These are phyloP conservation scores for Corynespora cassiicola DNA, from an alignment of 2,329 filamentous ascomycete species.

Conservation along the genomic window DNA sequence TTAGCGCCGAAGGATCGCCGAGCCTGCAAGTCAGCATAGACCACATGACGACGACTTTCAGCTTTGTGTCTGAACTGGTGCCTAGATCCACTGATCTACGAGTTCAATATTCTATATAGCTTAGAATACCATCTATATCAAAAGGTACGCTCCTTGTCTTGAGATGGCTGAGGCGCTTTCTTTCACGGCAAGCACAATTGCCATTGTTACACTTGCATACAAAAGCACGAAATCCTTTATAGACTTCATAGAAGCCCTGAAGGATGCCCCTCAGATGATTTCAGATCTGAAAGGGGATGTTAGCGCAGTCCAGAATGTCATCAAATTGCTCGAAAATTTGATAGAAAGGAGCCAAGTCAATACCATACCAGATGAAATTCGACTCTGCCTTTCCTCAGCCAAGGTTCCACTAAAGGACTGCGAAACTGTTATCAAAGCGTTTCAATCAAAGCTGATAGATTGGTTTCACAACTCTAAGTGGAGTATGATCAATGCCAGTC, in stretches of 20 bases:
- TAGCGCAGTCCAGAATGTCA: neutral
- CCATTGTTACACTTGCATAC: neutral
- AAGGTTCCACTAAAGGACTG: neutral
- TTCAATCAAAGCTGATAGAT: neutral
- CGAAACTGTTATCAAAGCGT: neutral
- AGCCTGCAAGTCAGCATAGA: too few species aligned
- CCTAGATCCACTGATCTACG: too few species aligned
- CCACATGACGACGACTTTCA: too few species aligned
- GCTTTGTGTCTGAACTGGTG: too few species aligned
- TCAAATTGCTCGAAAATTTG: neutral
- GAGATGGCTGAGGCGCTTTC: too few species aligned
- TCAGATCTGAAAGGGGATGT: conserved; percentile 1
- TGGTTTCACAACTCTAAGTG: conserved; percentile 1
- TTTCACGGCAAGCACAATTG: neutral
- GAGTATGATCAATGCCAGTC: neutral
- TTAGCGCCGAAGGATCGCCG: too few species aligned
- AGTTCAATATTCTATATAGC: too few species aligned
- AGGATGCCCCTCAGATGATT: neutral
- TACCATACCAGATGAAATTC: too few species aligned
- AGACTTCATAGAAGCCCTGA: neutral
- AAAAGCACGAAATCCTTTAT: conserved; percentile 1
- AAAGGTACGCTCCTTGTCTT: too few species aligned
- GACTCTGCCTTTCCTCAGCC: too few species aligned
- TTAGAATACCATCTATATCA: too few species aligned
- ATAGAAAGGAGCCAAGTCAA: too few species aligned